Evolutionary conservation across 139 green algal genomes (phyloP), one percentile per base, ranked within the genome.

Genomic region (Chlamydomonas schloesseri): DNA sequence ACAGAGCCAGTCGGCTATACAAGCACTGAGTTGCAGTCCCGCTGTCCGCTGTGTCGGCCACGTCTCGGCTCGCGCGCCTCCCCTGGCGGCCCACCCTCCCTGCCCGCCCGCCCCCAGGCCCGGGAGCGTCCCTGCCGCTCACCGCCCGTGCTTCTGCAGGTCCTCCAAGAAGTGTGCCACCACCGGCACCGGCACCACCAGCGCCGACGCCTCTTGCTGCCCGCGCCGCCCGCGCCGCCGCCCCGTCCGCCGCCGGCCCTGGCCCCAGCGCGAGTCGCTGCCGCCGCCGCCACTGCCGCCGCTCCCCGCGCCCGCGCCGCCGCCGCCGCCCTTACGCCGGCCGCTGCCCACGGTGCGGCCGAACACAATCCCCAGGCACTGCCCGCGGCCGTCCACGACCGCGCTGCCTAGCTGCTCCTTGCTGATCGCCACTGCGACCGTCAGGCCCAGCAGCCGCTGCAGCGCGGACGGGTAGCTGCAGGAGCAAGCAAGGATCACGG

Each of bases 81-180:
- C n/a, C n/a, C n/a, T n/a, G n/a, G n/a, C n/a, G n/a, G n/a, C n/a
- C n/a, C n/a, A n/a, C n/a, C n/a, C n/a, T n/a, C n/a, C n/a, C n/a
- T n/a, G n/a, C n/a, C n/a, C n/a, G n/a, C n/a, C n/a, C n/a, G n/a
- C n/a, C n/a, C n/a, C n/a, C n/a, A n/a, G n/a, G n/a, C n/a, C n/a
- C n/a, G n/a, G n/a, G n/a, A n/a, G n/a, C n/a, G n/a, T n/a, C n/a
- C n/a, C n/a, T n/a, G n/a, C 55, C 55, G 21, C 73, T 3, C 71
- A 80, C 47, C 73, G 58, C 53, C 65, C 73, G 64, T 88, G 83
- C 3, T 57, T 62, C 24, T 34, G 53, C 3, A 79, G 69, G 24
- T 82, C 68, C 37, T 89, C 53, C 42, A 84, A 37, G 20, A 77
- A 73, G n/a, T 80, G 84, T 21, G 8, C 4, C n/a, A 89, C 24